Conservation (phyloP, 2,329 filamentous ascomycete genomes). For the Aspergillus hortae region DNA sequence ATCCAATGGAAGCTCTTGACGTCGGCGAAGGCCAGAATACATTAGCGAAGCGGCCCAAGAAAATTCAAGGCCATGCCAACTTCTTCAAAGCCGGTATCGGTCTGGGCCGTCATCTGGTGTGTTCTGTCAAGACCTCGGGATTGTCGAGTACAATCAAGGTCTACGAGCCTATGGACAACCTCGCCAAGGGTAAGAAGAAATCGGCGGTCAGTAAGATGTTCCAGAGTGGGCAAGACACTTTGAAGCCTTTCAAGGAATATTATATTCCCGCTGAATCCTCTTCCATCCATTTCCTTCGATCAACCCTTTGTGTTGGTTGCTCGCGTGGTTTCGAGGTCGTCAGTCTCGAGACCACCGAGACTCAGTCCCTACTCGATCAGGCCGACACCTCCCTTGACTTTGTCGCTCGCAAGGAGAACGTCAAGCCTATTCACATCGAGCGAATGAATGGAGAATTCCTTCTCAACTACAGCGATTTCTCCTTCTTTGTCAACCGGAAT, state of each 20-base stretch:
- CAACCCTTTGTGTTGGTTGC: slow-evolving; percentile 93
- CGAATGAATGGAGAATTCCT: slow-evolving; percentile 95
- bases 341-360: slow-evolving; percentile 93
- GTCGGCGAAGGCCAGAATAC: slow-evolving; percentile 70
- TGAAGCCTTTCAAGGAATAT: slow-evolving; percentile 97
- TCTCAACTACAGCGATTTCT: slow-evolving; percentile 97
- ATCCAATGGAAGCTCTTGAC: slow-evolving; percentile 81
- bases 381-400: slow-evolving; percentile 98
- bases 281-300: slow-evolving; percentile 95
- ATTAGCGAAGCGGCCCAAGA: slow-evolving; percentile 80
- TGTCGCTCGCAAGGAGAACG: slow-evolving; percentile 86
- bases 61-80: slow-evolving; percentile 95
- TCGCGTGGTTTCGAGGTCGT: slow-evolving; percentile 96
- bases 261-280: slow-evolving; percentile 99
- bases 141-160: slow-evolving; percentile 97
- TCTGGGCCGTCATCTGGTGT: slow-evolving; percentile 88
- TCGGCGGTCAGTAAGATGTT: slow-evolving; percentile 96
- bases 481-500: slow-evolving; percentile 98
- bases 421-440: slow-evolving; percentile 95
- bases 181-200: slow-evolving; percentile 92
- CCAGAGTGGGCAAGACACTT: slow-evolving; percentile 84
- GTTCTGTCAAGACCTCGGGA: slow-evolving; percentile 90
- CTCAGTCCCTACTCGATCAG: slow-evolving; percentile 92
- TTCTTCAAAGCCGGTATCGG: slow-evolving; percentile 99
- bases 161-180: slow-evolving; percentile 94